phyloP scores from a whole-genome alignment of 768 basidiomycete species.

The Auricularia auricula-judae region DNA sequence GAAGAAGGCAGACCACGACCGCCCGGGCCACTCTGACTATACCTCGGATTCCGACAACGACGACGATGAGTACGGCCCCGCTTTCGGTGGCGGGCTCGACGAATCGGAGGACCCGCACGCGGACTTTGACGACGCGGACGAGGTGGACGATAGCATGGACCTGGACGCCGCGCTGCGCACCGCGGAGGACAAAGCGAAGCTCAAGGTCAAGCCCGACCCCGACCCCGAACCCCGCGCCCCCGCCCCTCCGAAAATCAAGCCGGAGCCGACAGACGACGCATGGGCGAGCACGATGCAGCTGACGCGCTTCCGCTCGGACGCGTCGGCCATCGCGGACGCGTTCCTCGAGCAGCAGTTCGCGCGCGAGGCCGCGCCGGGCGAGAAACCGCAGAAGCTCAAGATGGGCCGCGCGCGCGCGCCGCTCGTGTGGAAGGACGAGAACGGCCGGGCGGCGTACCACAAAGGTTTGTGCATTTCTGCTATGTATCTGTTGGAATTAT shows the following conservation, averaged over 20 bases:
- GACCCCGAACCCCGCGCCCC: neutral
- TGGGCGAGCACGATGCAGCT: slow-evolving; percentile 6
- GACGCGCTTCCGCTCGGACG: slow-evolving; percentile 4
- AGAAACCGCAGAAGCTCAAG: slow-evolving; percentile 4
- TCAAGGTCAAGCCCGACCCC: neutral
- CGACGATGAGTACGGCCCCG: neutral
- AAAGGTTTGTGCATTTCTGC: neutral
- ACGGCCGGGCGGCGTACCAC: neutral
- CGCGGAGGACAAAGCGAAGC: slow-evolving; percentile 3
- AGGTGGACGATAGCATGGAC: slow-evolving; percentile 3
- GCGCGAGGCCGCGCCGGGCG: too few relatives aligned
- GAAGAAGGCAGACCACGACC: neutral
- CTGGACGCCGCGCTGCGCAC: slow-evolving; percentile 5
- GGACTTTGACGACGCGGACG: slow-evolving; percentile 2
- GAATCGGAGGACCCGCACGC: neutral
- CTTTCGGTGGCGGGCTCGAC: neutral
- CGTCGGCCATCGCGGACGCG: slow-evolving; percentile 4
- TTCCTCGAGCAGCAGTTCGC: neutral
- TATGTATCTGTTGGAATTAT: neutral
- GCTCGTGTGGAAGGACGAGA: neutral
- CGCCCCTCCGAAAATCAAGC: neutral
- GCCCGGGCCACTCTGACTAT: neutral
- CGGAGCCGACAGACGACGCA: slow-evolving; percentile 1
- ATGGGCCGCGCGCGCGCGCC: neutral
- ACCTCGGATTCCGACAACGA: neutral